A percentile compares a stretch with the other conserved stretches of the same genome.
These are phyloP conservation scores for Fistulina hepatica DNA, from an alignment of 1,284 basidiomycete genomes.

Conservation along the genomic window DNA sequence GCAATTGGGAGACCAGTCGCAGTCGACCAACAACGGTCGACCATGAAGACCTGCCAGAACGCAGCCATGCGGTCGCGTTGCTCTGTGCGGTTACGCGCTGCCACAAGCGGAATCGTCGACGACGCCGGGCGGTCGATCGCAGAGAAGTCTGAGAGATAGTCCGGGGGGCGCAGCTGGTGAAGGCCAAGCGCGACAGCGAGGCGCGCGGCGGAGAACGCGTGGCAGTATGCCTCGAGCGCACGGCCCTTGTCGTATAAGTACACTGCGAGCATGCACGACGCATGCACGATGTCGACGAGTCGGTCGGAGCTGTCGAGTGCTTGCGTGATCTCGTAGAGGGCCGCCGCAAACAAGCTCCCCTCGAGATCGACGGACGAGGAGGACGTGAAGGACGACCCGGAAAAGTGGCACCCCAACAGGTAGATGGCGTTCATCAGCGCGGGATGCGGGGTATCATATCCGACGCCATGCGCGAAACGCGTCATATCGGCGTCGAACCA, in stretches of 20 bases:
- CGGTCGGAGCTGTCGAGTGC: slow-evolving; percentile 42
- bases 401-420: slow-evolving; percentile 47
- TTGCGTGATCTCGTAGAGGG: slow-evolving; percentile 37
- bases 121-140: slow-evolving; percentile 7
- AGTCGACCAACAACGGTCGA: slow-evolving; percentile 48
- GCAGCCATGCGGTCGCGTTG: slow-evolving; percentile 38
- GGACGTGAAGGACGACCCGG: slow-evolving; percentile 29
- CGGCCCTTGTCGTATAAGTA: slow-evolving; percentile 50
- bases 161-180: slow-evolving; percentile 35
- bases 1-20: slow-evolving; percentile 42
- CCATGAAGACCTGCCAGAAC: slow-evolving; percentile 52
- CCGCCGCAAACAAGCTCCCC: slow-evolving; percentile 35
- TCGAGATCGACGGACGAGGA: slow-evolving; percentile 34
- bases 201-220: slow-evolving; percentile 46
- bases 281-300: slow-evolving; percentile 46
- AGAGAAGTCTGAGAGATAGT: slow-evolving; percentile 12
- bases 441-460: slow-evolving; percentile 34
- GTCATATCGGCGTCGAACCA: slow-evolving; percentile 42
- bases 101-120: slow-evolving; percentile 26
- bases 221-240: slow-evolving; percentile 48
- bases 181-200: slow-evolving; percentile 43
- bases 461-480: slow-evolving; percentile 22
- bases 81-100: slow-evolving; percentile 30
- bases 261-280: slow-evolving; percentile 45
- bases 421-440: slow-evolving; percentile 50